Conservation (phyloP, 306 rosid species). For the Sphenostylis stenocarpa region DNA sequence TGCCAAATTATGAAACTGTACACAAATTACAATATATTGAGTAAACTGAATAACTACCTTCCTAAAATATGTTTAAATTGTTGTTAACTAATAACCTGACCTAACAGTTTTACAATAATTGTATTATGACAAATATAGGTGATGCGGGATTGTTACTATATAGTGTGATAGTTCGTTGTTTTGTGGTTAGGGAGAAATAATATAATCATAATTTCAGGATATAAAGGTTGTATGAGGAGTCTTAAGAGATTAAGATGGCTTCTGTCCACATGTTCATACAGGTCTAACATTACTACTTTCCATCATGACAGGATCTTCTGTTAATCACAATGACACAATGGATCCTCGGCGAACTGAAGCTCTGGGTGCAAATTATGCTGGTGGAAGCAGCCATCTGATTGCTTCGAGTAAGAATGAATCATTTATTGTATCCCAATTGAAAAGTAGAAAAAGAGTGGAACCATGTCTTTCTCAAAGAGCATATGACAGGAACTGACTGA, state of each 20-base stretch:
- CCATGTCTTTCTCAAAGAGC: constrained; percentile 14
- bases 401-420: constrained; percentile 31
- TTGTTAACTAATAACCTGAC: background rate
- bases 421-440: constrained; percentile 16
- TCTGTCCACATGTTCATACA: constrained; percentile 19
- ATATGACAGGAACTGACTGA: background rate
- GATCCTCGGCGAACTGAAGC: constrained; percentile 31
- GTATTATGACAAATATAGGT: background rate
- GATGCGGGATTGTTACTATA: background rate
- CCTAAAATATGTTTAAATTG: background rate
- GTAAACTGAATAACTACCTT: background rate
- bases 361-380: constrained; percentile 28
- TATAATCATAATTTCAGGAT: background rate
- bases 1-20: background rate
- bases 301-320: constrained; percentile 35
- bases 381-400: constrained; percentile 30
- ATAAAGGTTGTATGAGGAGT: constrained; percentile 4
- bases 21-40: background rate
- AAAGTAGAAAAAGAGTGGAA: constrained; percentile 27
- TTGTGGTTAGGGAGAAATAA: background rate
- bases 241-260: constrained; percentile 12
- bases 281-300: constrained; percentile 24
- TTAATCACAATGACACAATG: constrained; percentile 25
- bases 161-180: background rate
- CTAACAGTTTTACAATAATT: background rate